phyloP scores from a whole-genome alignment of 2,329 filamentous ascomycete genomes.

The Taxawa tesnikishii region DNA sequence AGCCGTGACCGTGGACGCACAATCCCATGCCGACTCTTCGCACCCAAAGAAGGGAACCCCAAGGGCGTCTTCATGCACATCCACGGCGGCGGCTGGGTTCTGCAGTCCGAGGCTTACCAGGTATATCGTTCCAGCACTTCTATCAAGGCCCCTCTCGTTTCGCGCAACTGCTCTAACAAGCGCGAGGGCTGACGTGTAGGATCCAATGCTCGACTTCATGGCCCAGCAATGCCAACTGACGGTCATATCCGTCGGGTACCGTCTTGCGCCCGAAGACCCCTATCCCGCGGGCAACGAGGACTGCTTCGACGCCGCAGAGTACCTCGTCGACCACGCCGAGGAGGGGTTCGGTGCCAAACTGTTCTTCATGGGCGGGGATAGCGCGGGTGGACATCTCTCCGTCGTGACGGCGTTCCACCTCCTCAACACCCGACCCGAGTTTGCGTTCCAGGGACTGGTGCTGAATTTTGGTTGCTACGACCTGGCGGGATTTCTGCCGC shows the following conservation, averaged over 20 bases:
- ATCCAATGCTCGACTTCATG: constrained; percentile 35
- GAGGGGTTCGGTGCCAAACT: constrained; percentile 27
- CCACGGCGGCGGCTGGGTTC: constrained; percentile 38
- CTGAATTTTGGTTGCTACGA: constrained; percentile 43
- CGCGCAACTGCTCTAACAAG: no score
- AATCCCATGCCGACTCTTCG: constrained; percentile 42
- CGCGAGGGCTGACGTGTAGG: no score
- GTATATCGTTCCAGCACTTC: no score
- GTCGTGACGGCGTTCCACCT: constrained; percentile 36
- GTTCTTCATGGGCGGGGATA: constrained; percentile 34
- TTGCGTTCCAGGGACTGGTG: constrained; percentile 37
- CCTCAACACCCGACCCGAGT: constrained; percentile 23
- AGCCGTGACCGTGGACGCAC: constrained; percentile 38
- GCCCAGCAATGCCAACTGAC: constrained; percentile 37
- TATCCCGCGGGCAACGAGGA: constrained; percentile 44
- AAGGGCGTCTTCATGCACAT: constrained; percentile 42
- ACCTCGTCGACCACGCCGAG: constrained; percentile 36
- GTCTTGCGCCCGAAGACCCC: constrained; percentile 47
- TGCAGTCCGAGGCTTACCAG: constrained; percentile 30
- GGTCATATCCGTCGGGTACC: constrained; percentile 45
- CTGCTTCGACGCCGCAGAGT: constrained; percentile 44
- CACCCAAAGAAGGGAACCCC: constrained; percentile 30
- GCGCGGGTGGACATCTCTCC: constrained; percentile 39
- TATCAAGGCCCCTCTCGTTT: no score
- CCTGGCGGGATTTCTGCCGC: constrained; percentile 30